A percentile compares a stretch with the other conserved stretches of the same genome.
phyloP scores from a whole-genome alignment of 257 asterid genomes.

The Rehmannia glutinosa region DNA sequence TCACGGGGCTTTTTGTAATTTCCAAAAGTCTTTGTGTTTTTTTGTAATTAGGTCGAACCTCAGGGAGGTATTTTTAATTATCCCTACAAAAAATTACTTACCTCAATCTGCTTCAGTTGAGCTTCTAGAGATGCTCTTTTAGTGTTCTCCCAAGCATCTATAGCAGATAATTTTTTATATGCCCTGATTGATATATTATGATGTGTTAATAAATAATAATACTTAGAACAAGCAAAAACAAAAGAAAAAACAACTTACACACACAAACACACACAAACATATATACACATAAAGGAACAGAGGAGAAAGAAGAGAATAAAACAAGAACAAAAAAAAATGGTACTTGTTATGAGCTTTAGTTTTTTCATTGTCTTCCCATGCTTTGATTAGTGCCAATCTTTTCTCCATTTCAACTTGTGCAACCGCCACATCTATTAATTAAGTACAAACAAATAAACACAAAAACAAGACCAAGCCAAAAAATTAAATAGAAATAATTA shows the following conservation, averaged over 20 bases:
- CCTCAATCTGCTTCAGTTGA: slow-evolving; percentile 51
- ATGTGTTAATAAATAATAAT: neutral
- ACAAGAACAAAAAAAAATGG: neutral
- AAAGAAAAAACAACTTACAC: too few relatives aligned
- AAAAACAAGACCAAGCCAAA: neutral
- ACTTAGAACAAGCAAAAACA: neutral
- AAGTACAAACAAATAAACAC: neutral
- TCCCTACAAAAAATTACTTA: neutral
- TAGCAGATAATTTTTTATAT: slow-evolving; percentile 33
- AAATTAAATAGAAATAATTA: neutral
- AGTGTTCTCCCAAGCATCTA: slow-evolving; percentile 55
- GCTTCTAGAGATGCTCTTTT: slow-evolving; percentile 47
- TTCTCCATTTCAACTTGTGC: slow-evolving; percentile 44
- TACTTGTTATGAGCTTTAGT: slow-evolving; percentile 56
- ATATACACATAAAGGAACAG: too few relatives aligned
- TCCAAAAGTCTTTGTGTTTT: too few relatives aligned
- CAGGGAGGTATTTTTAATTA: too few relatives aligned
- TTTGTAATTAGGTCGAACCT: too few relatives aligned
- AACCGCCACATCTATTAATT: slow-evolving; percentile 29
- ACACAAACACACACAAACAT: too few relatives aligned
- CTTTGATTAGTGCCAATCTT: slow-evolving; percentile 57
- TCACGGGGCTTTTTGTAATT: too few relatives aligned
- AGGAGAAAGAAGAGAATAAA: neutral
- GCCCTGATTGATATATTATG: slow-evolving; percentile 44
- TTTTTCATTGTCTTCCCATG: slow-evolving; percentile 73